These are phyloP conservation scores for Fragaria iinumae DNA, from an alignment of 306 rosid species.

Conservation along the genomic window DNA sequence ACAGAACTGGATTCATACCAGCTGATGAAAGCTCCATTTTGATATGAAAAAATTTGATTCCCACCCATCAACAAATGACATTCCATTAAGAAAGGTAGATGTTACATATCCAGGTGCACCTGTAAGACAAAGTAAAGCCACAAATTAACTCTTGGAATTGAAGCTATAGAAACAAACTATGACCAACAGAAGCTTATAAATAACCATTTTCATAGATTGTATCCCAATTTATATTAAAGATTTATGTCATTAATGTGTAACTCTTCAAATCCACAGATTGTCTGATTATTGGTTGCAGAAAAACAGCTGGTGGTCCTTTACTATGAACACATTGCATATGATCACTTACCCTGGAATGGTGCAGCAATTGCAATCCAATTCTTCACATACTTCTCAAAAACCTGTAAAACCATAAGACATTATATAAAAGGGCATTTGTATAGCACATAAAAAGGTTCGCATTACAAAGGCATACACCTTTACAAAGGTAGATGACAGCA, in stretches of 20 bases:
- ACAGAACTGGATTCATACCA: slow-evolving; percentile 53
- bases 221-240: not conserved
- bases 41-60: slow-evolving; percentile 80
- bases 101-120: slow-evolving; percentile 90
- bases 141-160: not conserved
- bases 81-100: slow-evolving; percentile 80
- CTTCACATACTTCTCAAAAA: slow-evolving; percentile 95
- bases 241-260: not conserved
- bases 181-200: not conserved
- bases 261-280: not conserved
- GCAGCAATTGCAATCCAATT: slow-evolving; percentile 95
- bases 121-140: slow-evolving; percentile 34
- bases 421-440: slow-evolving; percentile 9
- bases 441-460: slow-evolving; percentile 12
- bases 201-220: not conserved
- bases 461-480: not conserved
- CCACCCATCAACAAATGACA: slow-evolving; percentile 98
- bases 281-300: not conserved
- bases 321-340: slow-evolving; percentile 6
- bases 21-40: slow-evolving; percentile 98
- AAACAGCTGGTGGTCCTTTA: not conserved
- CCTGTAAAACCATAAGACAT: slow-evolving; percentile 46
- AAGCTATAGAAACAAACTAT: not conserved
- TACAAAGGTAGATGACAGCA: slow-evolving; percentile 4
- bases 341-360: slow-evolving; percentile 83